Percentiles rank a stretch among this genome's conserved stretches.
phyloP scores from a whole-genome alignment of 371 early-diverging fungal species.

The Choanephora cucurbitarum region DNA sequence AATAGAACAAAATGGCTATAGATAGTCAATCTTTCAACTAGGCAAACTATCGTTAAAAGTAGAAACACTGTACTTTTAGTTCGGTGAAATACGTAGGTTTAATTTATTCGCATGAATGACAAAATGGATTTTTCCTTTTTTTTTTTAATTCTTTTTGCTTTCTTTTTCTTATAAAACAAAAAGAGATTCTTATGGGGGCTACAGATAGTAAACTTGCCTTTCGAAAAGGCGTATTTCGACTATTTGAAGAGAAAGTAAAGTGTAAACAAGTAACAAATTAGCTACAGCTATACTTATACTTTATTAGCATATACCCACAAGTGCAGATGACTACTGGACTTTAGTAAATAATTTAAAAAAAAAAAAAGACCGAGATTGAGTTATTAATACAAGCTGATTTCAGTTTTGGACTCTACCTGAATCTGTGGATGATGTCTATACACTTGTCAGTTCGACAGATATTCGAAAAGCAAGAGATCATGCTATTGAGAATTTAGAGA shows the following conservation, averaged over 20 bases:
- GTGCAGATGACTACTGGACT: conserved; percentile 67
- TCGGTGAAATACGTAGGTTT: too few species aligned
- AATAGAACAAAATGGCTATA: too few species aligned
- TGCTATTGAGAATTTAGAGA: conserved; percentile 70
- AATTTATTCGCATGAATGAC: too few species aligned
- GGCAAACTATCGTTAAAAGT: too few species aligned
- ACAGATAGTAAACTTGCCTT: conserved; percentile 83
- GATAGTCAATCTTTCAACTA: too few species aligned
- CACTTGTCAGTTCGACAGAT: conserved; percentile 75
- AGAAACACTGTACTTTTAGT: too few species aligned
- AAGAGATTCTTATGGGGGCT: conserved; percentile 89
- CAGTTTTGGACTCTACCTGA: conserved; percentile 77
- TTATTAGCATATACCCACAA: conserved; percentile 55
- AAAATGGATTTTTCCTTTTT: too few species aligned
- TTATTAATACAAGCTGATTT: neutral
- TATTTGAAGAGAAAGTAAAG: conserved; percentile 71
- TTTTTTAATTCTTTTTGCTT: too few species aligned
- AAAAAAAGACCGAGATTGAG: too few species aligned
- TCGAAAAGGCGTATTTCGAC: conserved; percentile 75
- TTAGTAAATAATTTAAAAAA: conserved; percentile 58
- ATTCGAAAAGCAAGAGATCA: conserved; percentile 70
- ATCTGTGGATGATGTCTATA: conserved; percentile 79
- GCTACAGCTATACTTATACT: neutral
- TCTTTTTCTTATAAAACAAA: too few species aligned
- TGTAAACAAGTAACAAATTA: neutral